phyloP scores from a whole-genome alignment of 2,329 filamentous ascomycete species.

The Sporothrix brunneoviolacea region DNA sequence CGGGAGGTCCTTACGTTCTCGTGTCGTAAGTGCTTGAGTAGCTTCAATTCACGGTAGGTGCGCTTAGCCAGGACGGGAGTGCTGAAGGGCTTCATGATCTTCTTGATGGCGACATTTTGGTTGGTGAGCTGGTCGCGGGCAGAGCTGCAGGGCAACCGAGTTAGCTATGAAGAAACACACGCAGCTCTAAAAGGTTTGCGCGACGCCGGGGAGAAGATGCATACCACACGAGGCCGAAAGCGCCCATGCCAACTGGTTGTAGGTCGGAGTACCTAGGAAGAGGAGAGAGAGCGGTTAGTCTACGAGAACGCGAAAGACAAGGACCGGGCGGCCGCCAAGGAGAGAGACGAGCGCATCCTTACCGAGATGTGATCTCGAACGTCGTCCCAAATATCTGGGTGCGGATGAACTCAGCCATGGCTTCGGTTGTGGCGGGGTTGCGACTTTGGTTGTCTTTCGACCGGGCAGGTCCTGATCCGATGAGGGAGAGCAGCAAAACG shows the following conservation, averaged over 20 bases:
- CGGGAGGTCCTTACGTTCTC: constrained; percentile 65
- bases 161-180: too few species aligned
- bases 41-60: constrained; percentile 94
- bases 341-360: constrained; percentile 21
- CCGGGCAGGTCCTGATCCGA: too few species aligned
- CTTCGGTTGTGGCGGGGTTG: constrained; percentile 28
- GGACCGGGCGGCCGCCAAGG: background rate
- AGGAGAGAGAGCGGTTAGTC: too few species aligned
- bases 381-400: constrained; percentile 99
- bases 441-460: too few species aligned
- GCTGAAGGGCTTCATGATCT: constrained; percentile 99
- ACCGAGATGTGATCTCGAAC: constrained; percentile 99
- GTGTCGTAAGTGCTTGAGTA: constrained; percentile 92
- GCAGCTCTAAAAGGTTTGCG: too few species aligned
- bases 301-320: background rate
- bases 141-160: constrained; percentile 56
- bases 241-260: constrained; percentile 98
- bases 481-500: background rate
- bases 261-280: constrained; percentile 80
- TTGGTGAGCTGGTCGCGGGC: constrained; percentile 95
- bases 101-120: constrained; percentile 97
- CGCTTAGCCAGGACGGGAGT: constrained; percentile 97
- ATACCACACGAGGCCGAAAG: constrained; percentile 95
- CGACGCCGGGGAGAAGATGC: background rate
- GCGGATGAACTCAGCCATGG: constrained; percentile 98